Base-by-base conservation (phyloP, 2,329 filamentous ascomycete genomes). In the Diatrype stigma region DNA sequence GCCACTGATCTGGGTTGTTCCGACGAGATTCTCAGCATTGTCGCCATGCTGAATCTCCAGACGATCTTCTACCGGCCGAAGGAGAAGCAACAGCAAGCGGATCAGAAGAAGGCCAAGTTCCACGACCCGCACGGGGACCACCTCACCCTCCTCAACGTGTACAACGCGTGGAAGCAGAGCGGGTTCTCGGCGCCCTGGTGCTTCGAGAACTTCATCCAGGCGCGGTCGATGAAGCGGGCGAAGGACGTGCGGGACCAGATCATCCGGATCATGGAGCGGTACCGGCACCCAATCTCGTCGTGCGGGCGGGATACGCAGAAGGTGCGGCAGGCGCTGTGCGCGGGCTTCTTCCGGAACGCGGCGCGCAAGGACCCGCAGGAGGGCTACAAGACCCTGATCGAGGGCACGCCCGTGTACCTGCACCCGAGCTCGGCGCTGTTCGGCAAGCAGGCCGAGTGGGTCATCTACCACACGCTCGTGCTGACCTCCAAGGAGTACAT, bases 401-500 rank as follows among this genome's bases (percentile, higher is more conserved):
- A 99, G 73, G 88, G 90, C 35, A 97, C 93, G 2, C 90, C 92
- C 0, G 93, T 99, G 1, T 96, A 95, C 69, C 80, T 99, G 71
- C 95, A 99, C 71, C 94, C 94, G 0, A 88, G 84, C 55, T 95
- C 89, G 8, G 89, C 93, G 10, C 75, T 99, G 14, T 99, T 97
- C 63, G 94, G 94, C 48, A 97, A 97, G 71, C 89, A 93, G 53
- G 88, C 92, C 1, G 94, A 99, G 71, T 95, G 95, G 79, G 94
- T 97, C 32, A 89, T 99, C 50, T 99, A 96, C 67, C 87, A 96
- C 65, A 86, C 84, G 48, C 77, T 99, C 19, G 90, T 97, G 7
- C 79, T 97, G 61, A 99, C 94, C 22, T 95, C 89, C 22, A 93
- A 96, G 73, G 94, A 99, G 73, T 99, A 97, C 71, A 97, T 99